phyloP scores from a whole-genome alignment of 2,329 filamentous ascomycete species.

The Cordyceps militaris region DNA sequence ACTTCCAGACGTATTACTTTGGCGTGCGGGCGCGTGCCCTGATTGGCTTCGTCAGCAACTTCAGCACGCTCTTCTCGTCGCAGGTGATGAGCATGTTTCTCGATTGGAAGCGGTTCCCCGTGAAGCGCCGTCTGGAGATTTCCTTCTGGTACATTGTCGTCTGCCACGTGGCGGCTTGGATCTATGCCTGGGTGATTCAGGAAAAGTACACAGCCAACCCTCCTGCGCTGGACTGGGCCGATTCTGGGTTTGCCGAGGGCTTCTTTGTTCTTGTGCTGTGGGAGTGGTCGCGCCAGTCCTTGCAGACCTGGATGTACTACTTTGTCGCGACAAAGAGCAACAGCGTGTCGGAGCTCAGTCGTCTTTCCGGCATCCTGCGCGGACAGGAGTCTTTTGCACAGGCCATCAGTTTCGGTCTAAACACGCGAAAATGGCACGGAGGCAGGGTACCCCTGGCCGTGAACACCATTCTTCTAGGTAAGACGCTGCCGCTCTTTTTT shows the following conservation, averaged over 20 bases:
- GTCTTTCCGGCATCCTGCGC: slow-evolving; percentile 32
- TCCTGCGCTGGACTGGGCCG: slow-evolving; percentile 33
- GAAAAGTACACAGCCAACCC: slow-evolving; percentile 39
- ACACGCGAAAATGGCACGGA: slow-evolving; percentile 31
- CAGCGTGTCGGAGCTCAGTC: slow-evolving; percentile 45
- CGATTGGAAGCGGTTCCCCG: slow-evolving; percentile 30
- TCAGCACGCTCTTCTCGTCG: slow-evolving; percentile 33
- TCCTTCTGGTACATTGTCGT: slow-evolving; percentile 40
- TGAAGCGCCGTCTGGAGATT: slow-evolving; percentile 34
- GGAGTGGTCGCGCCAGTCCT: slow-evolving; percentile 43
- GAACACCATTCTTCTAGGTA: slow-evolving; percentile 33
- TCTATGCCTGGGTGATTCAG: slow-evolving; percentile 46
- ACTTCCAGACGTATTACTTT: slow-evolving; percentile 38
- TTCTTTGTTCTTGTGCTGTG: slow-evolving; percentile 42
- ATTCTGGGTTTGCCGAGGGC: slow-evolving; percentile 37
- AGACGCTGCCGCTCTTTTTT: slow-evolving; percentile 8
- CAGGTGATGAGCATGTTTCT: slow-evolving; percentile 37
- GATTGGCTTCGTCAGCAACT: slow-evolving; percentile 36
- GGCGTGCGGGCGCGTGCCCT: slow-evolving; percentile 37
- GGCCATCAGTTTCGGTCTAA: slow-evolving; percentile 32
- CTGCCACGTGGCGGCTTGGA: slow-evolving; percentile 41
- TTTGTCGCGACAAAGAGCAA: slow-evolving; percentile 47
- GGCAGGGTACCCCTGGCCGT: slow-evolving; percentile 32
- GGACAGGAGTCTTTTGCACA: slow-evolving; percentile 36
- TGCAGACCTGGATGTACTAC: slow-evolving; percentile 52